Percentiles rank a stretch among this genome's conserved stretches.
These are phyloP conservation scores for Lathyrus tuberosus DNA, from an alignment of 306 rosid species.

Conservation along the genomic window DNA sequence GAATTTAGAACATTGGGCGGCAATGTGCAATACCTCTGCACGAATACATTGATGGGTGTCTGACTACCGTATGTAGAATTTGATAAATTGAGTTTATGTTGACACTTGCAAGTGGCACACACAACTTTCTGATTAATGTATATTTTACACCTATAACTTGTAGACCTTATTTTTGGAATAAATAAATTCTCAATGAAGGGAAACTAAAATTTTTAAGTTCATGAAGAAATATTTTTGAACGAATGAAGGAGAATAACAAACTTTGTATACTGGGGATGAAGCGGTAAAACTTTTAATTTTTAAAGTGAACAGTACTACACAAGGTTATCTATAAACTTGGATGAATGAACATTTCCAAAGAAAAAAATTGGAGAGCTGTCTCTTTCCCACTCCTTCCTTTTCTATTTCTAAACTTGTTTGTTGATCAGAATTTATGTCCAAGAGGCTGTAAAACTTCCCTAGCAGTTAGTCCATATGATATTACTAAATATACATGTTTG, in stretches of 20 bases:
- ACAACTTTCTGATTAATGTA: conserved; percentile 10
- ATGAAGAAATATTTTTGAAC: conserved; percentile 9
- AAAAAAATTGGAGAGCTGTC: conserved; percentile 17
- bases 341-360: conserved; percentile 20
- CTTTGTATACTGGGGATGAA: conserved; percentile 23
- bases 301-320: conserved; percentile 16
- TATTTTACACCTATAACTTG: neutral
- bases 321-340: neutral
- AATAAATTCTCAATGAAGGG: conserved; percentile 15
- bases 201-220: conserved; percentile 20
- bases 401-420: conserved; percentile 32
- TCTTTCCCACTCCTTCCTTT: neutral
- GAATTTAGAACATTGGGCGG: conserved; percentile 17
- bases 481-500: conserved; percentile 22
- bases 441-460: conserved; percentile 25
- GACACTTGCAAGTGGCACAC: conserved; percentile 5
- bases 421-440: conserved; percentile 20
- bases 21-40: conserved; percentile 9
- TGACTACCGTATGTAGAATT: conserved; percentile 19
- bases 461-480: conserved; percentile 14
- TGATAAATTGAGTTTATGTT: conserved; percentile 8
- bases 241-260: conserved; percentile 17
- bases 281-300: conserved; percentile 27
- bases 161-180: conserved; percentile 13
- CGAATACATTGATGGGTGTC: conserved; percentile 12